Evolutionary conservation across 345 rosid species (phyloP), one percentile per base, ranked within the genome.

Genomic region (Brassica juncea): DNA sequence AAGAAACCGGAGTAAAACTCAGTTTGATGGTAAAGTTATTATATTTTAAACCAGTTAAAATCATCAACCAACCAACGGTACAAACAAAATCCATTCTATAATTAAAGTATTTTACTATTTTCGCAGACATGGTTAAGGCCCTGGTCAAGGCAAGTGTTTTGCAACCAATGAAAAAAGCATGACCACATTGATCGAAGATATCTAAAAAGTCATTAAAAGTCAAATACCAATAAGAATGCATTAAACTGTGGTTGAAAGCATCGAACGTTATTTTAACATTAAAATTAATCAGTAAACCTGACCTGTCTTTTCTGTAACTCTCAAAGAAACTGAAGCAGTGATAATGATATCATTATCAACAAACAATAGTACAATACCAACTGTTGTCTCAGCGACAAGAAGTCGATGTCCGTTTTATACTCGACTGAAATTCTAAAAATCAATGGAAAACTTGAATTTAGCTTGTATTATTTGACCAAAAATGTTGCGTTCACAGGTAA

Each of bases 291-390:
- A 27, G 63, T 69, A 59, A 80, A 74, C 35, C 60, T n/a, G 76
- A 31, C 80, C 57, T 65, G 76, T 75, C 83, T 70, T 75, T 6
- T 52, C 21, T 52, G 23, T 52, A 52, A 52, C 58, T 16, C 58
- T 52, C 9, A 5, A n/a, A n/a, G 58, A 52, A 52, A 52, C 58
- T 52, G 23, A 52, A 52, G 8, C 23, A 15, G 72, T 31, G 44
- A 55, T 80, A 75, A 80, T 63, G 80, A 75, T 70, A 31, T 9
- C 49, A 68, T 69, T 68, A 80, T 80, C 79, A 74, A 62, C 52
- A 69, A 49, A 49, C 55, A 49, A 49, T 52, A 52, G 35, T 32
- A 49, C 55, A 49, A 49, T 52, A 52, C 52, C 23, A 65, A 63
- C 49, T 16, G 52, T 61, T 68, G 49, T 74, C 66, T 66, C 68